Evolutionary conservation across 176 grass and related monocot species (phyloP), one percentile per base, ranked within the genome.

Genomic region (Saccharum officinarum): DNA sequence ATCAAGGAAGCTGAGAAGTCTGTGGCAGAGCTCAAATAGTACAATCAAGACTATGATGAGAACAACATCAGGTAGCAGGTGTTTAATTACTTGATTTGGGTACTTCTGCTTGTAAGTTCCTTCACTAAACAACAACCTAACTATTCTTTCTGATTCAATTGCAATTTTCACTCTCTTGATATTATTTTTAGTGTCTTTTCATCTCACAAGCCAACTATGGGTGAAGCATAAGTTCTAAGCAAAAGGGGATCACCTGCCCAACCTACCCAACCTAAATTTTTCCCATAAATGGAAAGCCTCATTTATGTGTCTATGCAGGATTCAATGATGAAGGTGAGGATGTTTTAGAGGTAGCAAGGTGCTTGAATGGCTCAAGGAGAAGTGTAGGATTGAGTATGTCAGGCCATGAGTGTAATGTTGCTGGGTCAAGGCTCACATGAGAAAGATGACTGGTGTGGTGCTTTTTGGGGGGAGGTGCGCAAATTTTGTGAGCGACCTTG

Each of bases 311-410:
- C 2, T 40, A 18, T 63, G 62, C 49, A 71, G n/a, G 17, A 42
- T 37, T 69, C 9, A 86, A 45, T 16, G 18, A 54, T 78, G 14
- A 78, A 98, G 93, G 90, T 99, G 81, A 93, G 46, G 92, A 96
- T 82, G 91, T 95, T 71, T 80, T 98, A 22, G 91, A 95, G 84
- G 93, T 86, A 46, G 93, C 93, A 6, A 95, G 86, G 97, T 96
- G 50, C 90, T 99, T 16, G 93, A 99, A 76, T 99, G 93, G 93
- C 88, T 95, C 87, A 92, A 87, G 92, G 93, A 99, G 82, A 94
- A 96, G 79, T 77, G 86, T 67, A 84, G 59, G 18, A 84, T 96
- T 64, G 87, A 96, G 31, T 94, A 94, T 80, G 69, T 92, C 30
- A 92, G 84, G 49, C 68, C 14, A 73, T 90, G 81, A 95, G 26